Percentiles rank a stretch among this genome's conserved stretches.
phyloP scores from a whole-genome alignment of 78 protist species.

The Pigoraptor vietnamica region DNA sequence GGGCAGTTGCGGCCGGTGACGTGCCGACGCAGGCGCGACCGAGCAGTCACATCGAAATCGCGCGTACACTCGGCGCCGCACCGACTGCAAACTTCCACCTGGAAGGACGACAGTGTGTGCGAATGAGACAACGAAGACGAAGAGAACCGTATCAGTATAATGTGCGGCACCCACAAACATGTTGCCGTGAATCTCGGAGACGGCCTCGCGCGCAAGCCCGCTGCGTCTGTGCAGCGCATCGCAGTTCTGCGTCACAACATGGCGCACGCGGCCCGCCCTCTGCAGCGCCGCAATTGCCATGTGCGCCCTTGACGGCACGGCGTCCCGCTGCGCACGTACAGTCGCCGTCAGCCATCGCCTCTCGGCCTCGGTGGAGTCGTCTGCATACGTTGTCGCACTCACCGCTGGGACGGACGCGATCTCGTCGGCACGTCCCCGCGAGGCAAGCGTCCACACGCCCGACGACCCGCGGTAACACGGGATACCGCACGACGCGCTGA shows the following conservation, averaged over 20 bases:
- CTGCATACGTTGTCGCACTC: neutral
- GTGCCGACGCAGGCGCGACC: neutral
- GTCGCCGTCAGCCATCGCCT: neutral
- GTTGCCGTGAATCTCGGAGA: conserved; percentile 23
- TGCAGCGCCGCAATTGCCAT: neutral
- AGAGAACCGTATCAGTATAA: neutral
- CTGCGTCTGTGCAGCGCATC: conserved; percentile 11
- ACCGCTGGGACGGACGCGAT: neutral
- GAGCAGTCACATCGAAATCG: neutral
- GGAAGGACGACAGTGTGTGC: neutral
- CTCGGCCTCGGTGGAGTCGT: no score
- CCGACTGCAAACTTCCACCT: neutral
- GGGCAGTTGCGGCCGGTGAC: neutral
- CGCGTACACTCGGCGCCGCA: neutral
- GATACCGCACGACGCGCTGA: neutral
- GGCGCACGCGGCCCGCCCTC: neutral
- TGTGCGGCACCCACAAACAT: neutral
- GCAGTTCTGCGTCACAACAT: conserved; percentile 2
- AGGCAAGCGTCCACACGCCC: neutral
- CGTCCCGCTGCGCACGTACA: neutral
- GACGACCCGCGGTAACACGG: neutral
- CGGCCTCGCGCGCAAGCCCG: neutral
- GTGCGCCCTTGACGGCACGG: neutral
- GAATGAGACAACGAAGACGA: neutral
- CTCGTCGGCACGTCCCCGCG: neutral